Conservation (phyloP, 2,329 filamentous ascomycete species). For the Ophiostoma pallidulum region DNA sequence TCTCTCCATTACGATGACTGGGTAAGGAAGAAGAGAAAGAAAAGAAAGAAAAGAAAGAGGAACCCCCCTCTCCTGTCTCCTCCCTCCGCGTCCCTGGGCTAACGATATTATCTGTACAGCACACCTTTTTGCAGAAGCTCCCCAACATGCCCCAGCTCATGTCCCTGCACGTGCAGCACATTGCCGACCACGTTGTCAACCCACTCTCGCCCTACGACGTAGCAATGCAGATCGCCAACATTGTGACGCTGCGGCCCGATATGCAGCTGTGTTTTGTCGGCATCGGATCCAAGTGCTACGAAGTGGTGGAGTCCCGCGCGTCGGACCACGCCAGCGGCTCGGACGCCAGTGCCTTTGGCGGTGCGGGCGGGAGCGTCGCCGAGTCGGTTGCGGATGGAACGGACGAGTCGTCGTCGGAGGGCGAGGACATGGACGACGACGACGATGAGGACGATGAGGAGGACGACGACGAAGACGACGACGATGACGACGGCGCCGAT, state of each 20-base stretch:
- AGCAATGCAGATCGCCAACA: slow-evolving; percentile 67
- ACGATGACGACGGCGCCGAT: slow-evolving; percentile 32
- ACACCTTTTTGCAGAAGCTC: slow-evolving; percentile 67
- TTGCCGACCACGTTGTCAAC: slow-evolving; percentile 16
- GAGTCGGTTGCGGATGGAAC: slow-evolving; percentile 15
- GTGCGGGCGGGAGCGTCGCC: slow-evolving; percentile 15
- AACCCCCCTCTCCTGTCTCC: no score
- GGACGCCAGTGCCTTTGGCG: slow-evolving; percentile 19
- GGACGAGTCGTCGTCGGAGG: slow-evolving; percentile 24
- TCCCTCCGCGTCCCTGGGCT: no score
- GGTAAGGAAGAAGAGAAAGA: slow-evolving; percentile 42
- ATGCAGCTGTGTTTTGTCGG: slow-evolving; percentile 71
- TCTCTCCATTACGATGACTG: slow-evolving; percentile 68
- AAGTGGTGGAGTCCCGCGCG: slow-evolving; percentile 59
- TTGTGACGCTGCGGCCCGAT: slow-evolving; percentile 66
- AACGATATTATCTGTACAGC: slow-evolving; percentile 36
- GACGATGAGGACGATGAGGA: slow-evolving; percentile 41
- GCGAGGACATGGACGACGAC: slow-evolving; percentile 36
- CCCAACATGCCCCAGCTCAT: slow-evolving; percentile 61
- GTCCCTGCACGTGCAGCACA: slow-evolving; percentile 28
- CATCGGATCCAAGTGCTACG: slow-evolving; percentile 69
- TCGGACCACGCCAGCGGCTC: slow-evolving; percentile 17
- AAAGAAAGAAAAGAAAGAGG: background rate
- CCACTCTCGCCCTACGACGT: slow-evolving; percentile 55
- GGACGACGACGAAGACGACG: slow-evolving; percentile 33